Conservation (phyloP, 2,329 filamentous ascomycete species). For the Pestalotiopsis sp. region DNA sequence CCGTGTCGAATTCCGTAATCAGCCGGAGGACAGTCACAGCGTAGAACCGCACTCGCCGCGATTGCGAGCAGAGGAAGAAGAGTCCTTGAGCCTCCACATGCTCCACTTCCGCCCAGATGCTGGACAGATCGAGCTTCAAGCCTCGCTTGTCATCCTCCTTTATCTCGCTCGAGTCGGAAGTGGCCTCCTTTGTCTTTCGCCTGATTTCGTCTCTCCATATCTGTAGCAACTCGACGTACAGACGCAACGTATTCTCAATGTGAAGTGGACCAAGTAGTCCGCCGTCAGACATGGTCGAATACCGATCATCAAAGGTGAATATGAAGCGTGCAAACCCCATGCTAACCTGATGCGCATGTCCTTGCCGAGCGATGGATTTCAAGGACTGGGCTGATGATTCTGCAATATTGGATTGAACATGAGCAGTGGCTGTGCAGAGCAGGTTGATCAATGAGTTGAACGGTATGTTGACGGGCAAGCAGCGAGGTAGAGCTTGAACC, state of each 20-base stretch:
- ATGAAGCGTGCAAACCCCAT: conserved; percentile 97
- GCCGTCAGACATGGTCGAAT: conserved; percentile 96
- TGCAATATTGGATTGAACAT: conserved; percentile 90
- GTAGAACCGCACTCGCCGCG: conserved; percentile 82
- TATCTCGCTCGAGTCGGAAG: conserved; percentile 64
- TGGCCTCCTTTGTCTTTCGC: conserved; percentile 75
- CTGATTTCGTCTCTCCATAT: conserved; percentile 99
- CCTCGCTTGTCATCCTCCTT: conserved; percentile 67
- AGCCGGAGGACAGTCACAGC: conserved; percentile 90
- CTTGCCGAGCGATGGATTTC: conserved; percentile 92
- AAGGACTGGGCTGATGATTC: conserved; percentile 88
- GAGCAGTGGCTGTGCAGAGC: conserved; percentile 92
- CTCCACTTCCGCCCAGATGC: conserved; percentile 89
- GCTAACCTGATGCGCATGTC: conserved; percentile 90
- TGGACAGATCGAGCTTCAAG: conserved; percentile 80
- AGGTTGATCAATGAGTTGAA: conserved; percentile 94
- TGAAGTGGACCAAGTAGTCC: conserved; percentile 93
- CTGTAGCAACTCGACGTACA: conserved; percentile 90
- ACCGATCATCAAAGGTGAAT: conserved; percentile 96
- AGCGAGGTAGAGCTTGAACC: conserved; percentile 92
- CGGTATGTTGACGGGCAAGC: conserved; percentile 84
- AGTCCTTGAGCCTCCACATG: conserved; percentile 95
- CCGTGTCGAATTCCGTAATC: conserved; percentile 90
- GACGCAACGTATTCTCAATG: conserved; percentile 87
- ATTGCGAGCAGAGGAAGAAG: conserved; percentile 97